These are phyloP conservation scores for Phytophthora europaea DNA, from an alignment of 352 stramenopile species.

Conservation along the genomic window DNA sequence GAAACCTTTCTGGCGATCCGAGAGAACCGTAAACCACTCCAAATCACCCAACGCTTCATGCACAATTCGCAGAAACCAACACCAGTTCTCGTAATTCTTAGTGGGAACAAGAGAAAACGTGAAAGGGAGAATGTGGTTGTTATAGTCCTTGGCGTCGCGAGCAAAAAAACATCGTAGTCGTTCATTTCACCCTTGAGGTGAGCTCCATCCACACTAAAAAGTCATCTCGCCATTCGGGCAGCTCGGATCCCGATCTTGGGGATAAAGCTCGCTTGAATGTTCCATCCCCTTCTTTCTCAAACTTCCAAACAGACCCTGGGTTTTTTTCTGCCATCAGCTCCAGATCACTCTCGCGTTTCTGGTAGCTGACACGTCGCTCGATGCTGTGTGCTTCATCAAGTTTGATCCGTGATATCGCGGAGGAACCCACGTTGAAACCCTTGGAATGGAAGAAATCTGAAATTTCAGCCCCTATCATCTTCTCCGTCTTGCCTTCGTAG, in stretches of 20 bases:
- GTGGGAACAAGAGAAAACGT: neutral
- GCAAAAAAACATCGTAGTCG: neutral
- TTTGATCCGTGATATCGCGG: neutral
- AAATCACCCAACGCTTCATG: neutral
- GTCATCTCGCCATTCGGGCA: neutral
- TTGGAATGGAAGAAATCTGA: neutral
- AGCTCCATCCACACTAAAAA: neutral
- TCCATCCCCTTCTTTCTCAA: neutral
- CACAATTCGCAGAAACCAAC: neutral
- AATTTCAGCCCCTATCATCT: neutral
- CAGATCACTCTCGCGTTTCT: neutral
- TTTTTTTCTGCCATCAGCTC: neutral
- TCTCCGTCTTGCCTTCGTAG: neutral
- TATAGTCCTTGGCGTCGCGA: neutral
- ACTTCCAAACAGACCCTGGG: neutral
- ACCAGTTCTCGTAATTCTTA: neutral
- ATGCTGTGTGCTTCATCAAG: neutral
- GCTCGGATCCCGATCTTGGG: neutral
- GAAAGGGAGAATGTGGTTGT: neutral
- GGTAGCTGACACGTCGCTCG: neutral
- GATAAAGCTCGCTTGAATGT: neutral
- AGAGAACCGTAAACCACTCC: neutral
- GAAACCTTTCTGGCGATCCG: conserved; percentile 10
- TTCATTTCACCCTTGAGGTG: neutral
- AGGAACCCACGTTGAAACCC: neutral